A percentile compares a stretch with the other conserved stretches of the same genome.
Evolutionary conservation across 1,284 basidiomycete genomes (phyloP).

Genomic region (Boletus smithii): DNA sequence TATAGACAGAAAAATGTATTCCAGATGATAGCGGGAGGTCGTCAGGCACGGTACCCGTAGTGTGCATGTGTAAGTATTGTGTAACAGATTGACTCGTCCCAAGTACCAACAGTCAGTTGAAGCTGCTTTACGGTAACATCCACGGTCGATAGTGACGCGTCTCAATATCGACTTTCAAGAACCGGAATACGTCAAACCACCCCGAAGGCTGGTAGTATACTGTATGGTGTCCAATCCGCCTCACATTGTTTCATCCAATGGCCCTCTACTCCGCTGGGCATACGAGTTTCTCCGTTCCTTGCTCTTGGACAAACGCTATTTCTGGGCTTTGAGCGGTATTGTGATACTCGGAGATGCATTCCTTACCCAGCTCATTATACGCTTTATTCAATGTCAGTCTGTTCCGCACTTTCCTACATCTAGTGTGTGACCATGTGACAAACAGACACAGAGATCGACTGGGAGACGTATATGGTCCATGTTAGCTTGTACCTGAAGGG

Average conservation of each 20-base stretch:
- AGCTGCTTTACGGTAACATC: too few relatives aligned
- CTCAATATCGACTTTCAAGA: too few relatives aligned
- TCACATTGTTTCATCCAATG: background rate
- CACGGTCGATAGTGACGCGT: too few relatives aligned
- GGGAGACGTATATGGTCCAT: slow-evolving; percentile 90
- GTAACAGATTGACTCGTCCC: too few relatives aligned
- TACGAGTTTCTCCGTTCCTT: slow-evolving; percentile 15
- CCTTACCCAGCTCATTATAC: slow-evolving; percentile 76
- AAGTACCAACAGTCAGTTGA: too few relatives aligned
- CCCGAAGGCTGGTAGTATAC: background rate
- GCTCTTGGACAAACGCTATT: slow-evolving; percentile 59
- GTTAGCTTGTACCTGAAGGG: slow-evolving; percentile 77
- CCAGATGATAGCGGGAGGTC: too few relatives aligned
- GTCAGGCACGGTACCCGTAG: too few relatives aligned
- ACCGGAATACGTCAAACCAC: background rate
- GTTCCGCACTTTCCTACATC: slow-evolving; percentile 5
- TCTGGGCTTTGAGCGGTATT: slow-evolving; percentile 59
- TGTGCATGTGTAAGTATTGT: background rate
- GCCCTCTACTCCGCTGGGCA: slow-evolving; percentile 4
- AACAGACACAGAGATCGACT: slow-evolving; percentile 98
- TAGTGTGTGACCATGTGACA: slow-evolving; percentile 17
- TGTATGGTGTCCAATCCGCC: slow-evolving; percentile 20
- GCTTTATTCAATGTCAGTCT: slow-evolving; percentile 74
- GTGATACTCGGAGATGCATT: slow-evolving; percentile 70
- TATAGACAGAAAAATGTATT: slow-evolving; percentile 12